These are phyloP conservation scores for Kwoniella bestiolae DNA, from an alignment of 768 basidiomycete genomes.

Conservation along the genomic window DNA sequence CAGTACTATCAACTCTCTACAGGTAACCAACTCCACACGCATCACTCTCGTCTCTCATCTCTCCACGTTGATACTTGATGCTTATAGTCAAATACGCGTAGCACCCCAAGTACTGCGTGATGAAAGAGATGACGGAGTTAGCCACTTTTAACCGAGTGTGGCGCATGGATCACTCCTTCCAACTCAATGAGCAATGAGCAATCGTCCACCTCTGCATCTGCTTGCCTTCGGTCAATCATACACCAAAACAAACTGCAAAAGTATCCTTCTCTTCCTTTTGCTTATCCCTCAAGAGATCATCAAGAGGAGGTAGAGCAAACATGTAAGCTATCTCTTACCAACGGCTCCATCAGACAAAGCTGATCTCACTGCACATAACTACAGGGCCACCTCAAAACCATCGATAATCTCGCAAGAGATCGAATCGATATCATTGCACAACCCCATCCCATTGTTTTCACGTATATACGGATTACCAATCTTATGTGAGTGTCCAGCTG, in stretches of 20 bases:
- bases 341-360: background rate
- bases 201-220: background rate
- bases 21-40: background rate
- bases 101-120: background rate
- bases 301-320: constrained; percentile 1
- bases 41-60: background rate
- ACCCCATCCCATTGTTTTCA: constrained; percentile 54
- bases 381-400: constrained; percentile 26
- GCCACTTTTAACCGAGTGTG: constrained; percentile 4
- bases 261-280: background rate
- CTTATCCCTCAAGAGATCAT: background rate
- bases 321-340: constrained; percentile 3
- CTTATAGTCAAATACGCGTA: background rate
- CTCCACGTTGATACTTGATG: constrained; percentile 7
- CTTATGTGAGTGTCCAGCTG: constrained; percentile 46
- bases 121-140: too few species aligned
- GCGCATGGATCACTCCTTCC: background rate
- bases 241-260: background rate
- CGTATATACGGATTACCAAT: constrained; percentile 59
- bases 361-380: background rate
- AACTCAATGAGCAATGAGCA: background rate
- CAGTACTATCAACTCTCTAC: background rate
- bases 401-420: constrained; percentile 57
- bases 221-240: background rate
- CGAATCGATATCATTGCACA: constrained; percentile 56